Conservation (phyloP, 768 basidiomycete species). For the Lyophyllum atratum region DNA sequence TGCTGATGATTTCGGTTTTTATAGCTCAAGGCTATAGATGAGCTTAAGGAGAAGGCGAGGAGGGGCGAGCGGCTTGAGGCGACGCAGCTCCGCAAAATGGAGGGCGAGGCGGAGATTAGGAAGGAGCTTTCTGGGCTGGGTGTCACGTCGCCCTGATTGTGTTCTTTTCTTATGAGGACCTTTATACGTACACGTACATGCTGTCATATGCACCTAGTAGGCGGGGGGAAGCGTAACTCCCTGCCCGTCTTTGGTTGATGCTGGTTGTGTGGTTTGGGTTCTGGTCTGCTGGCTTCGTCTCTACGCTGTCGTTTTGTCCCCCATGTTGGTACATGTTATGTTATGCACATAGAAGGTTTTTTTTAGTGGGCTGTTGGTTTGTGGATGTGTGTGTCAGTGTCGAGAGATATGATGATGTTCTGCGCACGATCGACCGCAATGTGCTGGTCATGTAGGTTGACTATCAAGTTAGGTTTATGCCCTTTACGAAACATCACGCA, state of each 20-base stretch:
- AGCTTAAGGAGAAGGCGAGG: constrained; percentile 89
- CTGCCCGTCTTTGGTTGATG: no score
- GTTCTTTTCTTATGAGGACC: neutral
- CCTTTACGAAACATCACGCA: no score
- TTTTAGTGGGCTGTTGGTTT: neutral
- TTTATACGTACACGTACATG: no score
- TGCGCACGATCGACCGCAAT: no score
- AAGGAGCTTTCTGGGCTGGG: constrained; percentile 58
- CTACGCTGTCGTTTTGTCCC: neutral
- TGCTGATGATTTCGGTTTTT: neutral
- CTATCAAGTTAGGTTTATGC: no score
- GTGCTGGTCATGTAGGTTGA: no score
- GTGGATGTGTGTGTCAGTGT: no score
- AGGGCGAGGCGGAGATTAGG: constrained; percentile 82
- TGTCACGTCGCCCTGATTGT: neutral
- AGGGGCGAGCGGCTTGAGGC: constrained; percentile 91
- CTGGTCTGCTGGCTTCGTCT: neutral
- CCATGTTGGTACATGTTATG: neutral
- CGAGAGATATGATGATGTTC: no score
- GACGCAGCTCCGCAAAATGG: constrained; percentile 97
- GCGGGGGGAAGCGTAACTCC: neutral
- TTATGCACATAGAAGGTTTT: neutral
- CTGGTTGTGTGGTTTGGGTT: neutral
- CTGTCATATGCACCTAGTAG: neutral
- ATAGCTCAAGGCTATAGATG: constrained; percentile 97